Conservation (phyloP, 1,284 basidiomycete species). For the Cryptococcus sp. region DNA sequence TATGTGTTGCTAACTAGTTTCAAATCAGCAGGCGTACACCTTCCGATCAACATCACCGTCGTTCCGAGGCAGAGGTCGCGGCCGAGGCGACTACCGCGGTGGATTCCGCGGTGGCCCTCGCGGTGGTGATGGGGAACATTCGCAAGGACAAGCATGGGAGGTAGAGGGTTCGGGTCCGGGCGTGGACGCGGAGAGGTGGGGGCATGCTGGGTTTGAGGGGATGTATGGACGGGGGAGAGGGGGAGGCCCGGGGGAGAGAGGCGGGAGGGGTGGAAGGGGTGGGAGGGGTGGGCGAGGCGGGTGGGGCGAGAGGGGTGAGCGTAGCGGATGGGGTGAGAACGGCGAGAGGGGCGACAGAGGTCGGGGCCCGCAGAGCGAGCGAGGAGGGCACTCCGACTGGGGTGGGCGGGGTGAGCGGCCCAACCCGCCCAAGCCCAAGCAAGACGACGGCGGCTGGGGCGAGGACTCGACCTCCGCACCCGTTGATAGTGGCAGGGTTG, state of each 20-base stretch:
- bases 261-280: neutral
- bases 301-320: neutral
- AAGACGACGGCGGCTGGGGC: neutral
- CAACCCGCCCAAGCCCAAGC: neutral
- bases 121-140: neutral
- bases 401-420: neutral
- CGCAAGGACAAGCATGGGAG: too few species aligned
- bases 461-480: neutral
- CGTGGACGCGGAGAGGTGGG: too few species aligned
- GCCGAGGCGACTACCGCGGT: neutral
- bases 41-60: too few species aligned
- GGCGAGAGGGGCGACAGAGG: neutral
- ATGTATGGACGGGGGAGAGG: conserved; percentile 1
- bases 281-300: neutral
- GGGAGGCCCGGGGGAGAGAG: neutral
- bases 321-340: neutral
- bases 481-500: too few species aligned
- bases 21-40: too few species aligned
- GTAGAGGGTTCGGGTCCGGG: too few species aligned
- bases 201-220: too few species aligned
- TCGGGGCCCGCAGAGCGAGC: too few species aligned
- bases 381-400: neutral
- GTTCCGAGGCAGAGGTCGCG: too few species aligned
- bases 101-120: conserved; percentile 2
- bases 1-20: too few species aligned